phyloP scores from a whole-genome alignment of 768 basidiomycete genomes.

The Boletus sensibilis region DNA sequence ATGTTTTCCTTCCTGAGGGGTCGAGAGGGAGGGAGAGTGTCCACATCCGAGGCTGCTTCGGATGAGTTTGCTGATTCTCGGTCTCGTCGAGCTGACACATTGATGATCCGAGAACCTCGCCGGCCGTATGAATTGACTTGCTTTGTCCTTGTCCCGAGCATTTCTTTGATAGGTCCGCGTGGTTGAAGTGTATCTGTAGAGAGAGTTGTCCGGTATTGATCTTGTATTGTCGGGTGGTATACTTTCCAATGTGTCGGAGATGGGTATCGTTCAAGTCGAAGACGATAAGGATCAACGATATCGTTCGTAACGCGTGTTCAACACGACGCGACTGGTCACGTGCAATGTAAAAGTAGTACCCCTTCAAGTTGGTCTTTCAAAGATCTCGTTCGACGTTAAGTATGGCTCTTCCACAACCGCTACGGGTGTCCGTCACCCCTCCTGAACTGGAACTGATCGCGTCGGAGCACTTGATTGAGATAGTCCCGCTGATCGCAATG shows the following conservation, averaged over 20 bases:
- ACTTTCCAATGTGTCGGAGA: background rate
- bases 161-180: constrained; percentile 21
- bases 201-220: background rate
- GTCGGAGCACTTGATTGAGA: constrained; percentile 79
- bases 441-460: constrained; percentile 88
- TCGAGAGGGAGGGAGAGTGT: constrained; percentile 16
- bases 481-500: constrained; percentile 88
- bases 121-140: constrained; percentile 66
- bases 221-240: background rate
- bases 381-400: background rate
- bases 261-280: constrained; percentile 6
- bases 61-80: constrained; percentile 34
- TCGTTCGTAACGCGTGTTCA: constrained; percentile 4
- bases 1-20: constrained; percentile 24
- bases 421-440: constrained; percentile 74
- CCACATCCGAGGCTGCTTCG: constrained; percentile 36
- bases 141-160: constrained; percentile 64
- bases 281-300: background rate
- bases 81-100: constrained; percentile 37
- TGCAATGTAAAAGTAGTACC: background rate
- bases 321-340: constrained; percentile 22
- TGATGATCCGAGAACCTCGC: constrained; percentile 59
- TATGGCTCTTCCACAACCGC: constrained; percentile 72
- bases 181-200: background rate
- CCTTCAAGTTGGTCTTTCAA: too few species aligned